Conservation (phyloP, 1,284 basidiomycete species). For the Sphagnurus paluster region DNA sequence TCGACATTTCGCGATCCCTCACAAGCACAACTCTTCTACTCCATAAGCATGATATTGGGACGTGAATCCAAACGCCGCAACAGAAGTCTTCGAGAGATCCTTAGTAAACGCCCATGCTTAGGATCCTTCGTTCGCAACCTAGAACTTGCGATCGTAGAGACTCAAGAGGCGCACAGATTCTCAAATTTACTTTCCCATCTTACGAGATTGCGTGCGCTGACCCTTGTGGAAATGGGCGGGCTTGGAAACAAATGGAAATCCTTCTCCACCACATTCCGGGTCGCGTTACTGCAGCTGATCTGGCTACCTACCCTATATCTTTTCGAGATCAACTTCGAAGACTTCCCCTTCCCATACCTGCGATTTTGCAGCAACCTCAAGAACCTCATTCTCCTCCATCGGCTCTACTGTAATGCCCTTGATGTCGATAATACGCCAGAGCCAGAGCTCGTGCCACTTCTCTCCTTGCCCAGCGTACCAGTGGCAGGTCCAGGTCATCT, state of each 20-base stretch:
- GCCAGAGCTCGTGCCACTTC: neutral
- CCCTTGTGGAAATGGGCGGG: too few relatives aligned
- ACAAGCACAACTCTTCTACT: too few relatives aligned
- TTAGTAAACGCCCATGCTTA: too few relatives aligned
- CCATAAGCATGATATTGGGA: too few relatives aligned
- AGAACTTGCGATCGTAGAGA: too few relatives aligned
- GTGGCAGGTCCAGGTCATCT: neutral
- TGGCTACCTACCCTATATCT: neutral
- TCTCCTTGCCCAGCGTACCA: neutral
- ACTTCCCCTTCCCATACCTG: slow-evolving; percentile 3
- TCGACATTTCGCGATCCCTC: too few relatives aligned
- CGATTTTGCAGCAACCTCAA: slow-evolving; percentile 1
- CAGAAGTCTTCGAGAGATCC: too few relatives aligned
- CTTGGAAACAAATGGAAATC: neutral
- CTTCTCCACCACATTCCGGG: neutral
- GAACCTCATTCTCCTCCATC: neutral
- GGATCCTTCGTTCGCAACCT: too few relatives aligned
- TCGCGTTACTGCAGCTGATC: neutral
- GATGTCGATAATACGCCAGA: neutral
- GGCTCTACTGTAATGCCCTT: neutral
- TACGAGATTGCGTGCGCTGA: too few relatives aligned
- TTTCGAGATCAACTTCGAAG: neutral
- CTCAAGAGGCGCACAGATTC: too few relatives aligned
- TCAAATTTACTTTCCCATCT: too few relatives aligned
- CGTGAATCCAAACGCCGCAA: too few relatives aligned